These are phyloP conservation scores for Amoeboaphelidium protococcarum DNA, from an alignment of 371 early-diverging fungal genomes.

Conservation along the genomic window DNA sequence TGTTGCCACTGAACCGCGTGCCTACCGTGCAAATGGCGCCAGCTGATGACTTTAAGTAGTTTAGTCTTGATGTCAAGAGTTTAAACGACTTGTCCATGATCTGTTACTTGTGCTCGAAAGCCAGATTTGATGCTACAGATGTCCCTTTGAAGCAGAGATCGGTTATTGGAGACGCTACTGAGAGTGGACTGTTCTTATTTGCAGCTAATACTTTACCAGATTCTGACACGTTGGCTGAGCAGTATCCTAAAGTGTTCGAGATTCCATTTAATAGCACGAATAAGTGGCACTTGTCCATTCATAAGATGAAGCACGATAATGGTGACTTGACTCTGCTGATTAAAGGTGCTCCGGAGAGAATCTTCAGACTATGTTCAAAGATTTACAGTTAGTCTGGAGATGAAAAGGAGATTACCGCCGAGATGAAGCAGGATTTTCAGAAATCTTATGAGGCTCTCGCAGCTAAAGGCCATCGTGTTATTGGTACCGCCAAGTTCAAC, in stretches of 20 bases:
- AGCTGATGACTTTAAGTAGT: too few species aligned
- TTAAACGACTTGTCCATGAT: too few species aligned
- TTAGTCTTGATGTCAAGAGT: too few species aligned
- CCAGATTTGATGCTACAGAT: slow-evolving; percentile 52
- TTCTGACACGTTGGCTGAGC: slow-evolving; percentile 27
- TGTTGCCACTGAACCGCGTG: not conserved
- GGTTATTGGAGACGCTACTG: slow-evolving; percentile 68
- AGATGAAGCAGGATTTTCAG: slow-evolving; percentile 28
- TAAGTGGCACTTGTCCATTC: slow-evolving; percentile 80
- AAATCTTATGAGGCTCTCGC: slow-evolving; percentile 60
- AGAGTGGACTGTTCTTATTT: slow-evolving; percentile 57
- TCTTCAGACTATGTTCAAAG: slow-evolving; percentile 39
- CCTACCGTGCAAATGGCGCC: too few species aligned
- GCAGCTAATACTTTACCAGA: slow-evolving; percentile 30
- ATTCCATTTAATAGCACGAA: slow-evolving; percentile 83
- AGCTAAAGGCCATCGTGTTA: slow-evolving; percentile 67
- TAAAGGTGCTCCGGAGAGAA: slow-evolving; percentile 84
- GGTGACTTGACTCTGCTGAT: slow-evolving; percentile 45
- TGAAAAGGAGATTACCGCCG: slow-evolving; percentile 23
- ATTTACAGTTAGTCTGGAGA: slow-evolving; percentile 22
- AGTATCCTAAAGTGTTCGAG: slow-evolving; percentile 65
- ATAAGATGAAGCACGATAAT: slow-evolving; percentile 26
- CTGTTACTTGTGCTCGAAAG: slow-evolving; percentile 28
- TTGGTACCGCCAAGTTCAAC: slow-evolving; percentile 58
- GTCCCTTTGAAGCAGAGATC: slow-evolving; percentile 40